Conservation (phyloP, 306 rosid genomes). For the Prunus armeniaca region DNA sequence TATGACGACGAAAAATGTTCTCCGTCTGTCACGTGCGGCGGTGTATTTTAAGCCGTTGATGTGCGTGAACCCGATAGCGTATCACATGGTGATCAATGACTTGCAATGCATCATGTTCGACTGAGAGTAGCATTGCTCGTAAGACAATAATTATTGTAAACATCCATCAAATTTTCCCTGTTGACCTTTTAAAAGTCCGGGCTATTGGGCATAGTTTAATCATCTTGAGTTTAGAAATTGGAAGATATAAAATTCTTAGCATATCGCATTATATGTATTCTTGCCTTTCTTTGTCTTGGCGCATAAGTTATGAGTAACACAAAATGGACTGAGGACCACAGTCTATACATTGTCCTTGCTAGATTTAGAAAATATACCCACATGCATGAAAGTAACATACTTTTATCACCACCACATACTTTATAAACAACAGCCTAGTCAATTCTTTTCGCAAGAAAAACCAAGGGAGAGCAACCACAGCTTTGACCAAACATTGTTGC, state of each 20-base stretch:
- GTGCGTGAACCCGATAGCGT: too few relatives aligned
- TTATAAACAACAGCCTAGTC: background rate
- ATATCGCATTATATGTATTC: background rate
- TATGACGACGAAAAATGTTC: too few relatives aligned
- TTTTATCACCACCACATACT: background rate
- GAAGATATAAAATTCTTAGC: background rate
- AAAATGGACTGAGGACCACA: background rate
- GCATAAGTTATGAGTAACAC: background rate
- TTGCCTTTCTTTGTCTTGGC: background rate
- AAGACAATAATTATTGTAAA: background rate
- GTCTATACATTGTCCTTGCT: background rate
- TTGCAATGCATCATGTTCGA: too few relatives aligned
- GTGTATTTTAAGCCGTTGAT: too few relatives aligned
- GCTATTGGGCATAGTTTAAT: background rate
- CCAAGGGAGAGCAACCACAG: background rate
- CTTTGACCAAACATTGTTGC: background rate
- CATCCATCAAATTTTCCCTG: background rate
- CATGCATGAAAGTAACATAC: background rate
- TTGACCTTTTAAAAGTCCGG: background rate
- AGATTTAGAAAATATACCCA: background rate
- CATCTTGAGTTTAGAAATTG: background rate
- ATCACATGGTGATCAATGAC: too few relatives aligned
- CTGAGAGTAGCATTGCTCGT: too few relatives aligned
- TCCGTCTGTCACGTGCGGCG: too few relatives aligned
- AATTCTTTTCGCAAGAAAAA: background rate